A percentile compares a stretch with the other conserved stretches of the same genome.
Evolutionary conservation across 2,329 filamentous ascomycete species (phyloP).

Genomic region (Xylariaceae sp.): DNA sequence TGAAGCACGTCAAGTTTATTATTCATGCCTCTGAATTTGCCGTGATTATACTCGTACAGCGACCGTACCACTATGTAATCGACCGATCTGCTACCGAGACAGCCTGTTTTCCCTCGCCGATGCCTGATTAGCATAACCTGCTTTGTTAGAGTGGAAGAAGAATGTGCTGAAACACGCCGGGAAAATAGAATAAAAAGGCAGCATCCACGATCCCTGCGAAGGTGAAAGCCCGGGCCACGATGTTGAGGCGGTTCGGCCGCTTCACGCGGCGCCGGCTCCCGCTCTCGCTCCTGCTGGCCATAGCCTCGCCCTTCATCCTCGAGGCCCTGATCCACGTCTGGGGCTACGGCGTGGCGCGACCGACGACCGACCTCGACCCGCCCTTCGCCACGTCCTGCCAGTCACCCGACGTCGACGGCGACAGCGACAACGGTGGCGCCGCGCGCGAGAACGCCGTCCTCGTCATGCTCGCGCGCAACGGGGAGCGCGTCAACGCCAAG

Average conservation of each 20-base stretch:
- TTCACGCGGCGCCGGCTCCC: constrained; percentile 30
- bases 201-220: too few relatives aligned
- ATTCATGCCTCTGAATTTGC: too few relatives aligned
- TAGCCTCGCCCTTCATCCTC: constrained; percentile 28
- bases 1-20: too few relatives aligned
- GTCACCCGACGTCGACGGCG: constrained; percentile 34
- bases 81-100: too few relatives aligned
- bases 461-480: constrained; percentile 43
- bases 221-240: constrained; percentile 11
- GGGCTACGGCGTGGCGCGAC: constrained; percentile 31
- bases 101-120: too few relatives aligned
- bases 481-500: constrained; percentile 36
- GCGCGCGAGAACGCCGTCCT: constrained; percentile 40
- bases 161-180: too few relatives aligned
- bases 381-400: constrained; percentile 37
- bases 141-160: too few relatives aligned
- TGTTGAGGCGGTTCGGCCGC: constrained; percentile 30
- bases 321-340: constrained; percentile 33
- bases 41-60: too few relatives aligned
- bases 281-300: constrained; percentile 26
- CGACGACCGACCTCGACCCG: constrained; percentile 33
- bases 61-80: too few relatives aligned
- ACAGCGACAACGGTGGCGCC: too few relatives aligned
- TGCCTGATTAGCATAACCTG: too few relatives aligned
- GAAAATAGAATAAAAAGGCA: too few relatives aligned